Percentiles rank a stretch among this genome's conserved stretches.
These are phyloP conservation scores for Neonectria punicea DNA, from an alignment of 2,329 filamentous ascomycete species.

Conservation along the genomic window DNA sequence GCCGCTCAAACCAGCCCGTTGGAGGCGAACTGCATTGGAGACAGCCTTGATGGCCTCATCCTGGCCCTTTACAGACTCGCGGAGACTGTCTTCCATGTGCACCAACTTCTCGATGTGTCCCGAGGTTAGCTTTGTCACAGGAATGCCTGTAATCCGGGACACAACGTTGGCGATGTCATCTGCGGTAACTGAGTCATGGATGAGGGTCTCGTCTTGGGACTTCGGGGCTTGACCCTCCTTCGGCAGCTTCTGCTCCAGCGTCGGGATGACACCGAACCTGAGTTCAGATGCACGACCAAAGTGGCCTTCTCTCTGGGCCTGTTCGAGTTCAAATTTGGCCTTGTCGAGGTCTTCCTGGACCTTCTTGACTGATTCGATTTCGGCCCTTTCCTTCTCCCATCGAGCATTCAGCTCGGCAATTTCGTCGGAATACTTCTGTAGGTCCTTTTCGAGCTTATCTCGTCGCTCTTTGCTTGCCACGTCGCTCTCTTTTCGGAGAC, in stretches of 20 bases:
- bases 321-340: conserved; percentile 85
- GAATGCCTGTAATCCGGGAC: conserved; percentile 90
- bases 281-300: conserved; percentile 92
- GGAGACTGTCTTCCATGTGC: conserved; percentile 91
- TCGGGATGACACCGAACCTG: conserved; percentile 87
- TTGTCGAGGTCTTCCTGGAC: conserved; percentile 89
- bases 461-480: conserved; percentile 87
- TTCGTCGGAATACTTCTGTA: conserved; percentile 82
- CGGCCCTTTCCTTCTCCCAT: conserved; percentile 89
- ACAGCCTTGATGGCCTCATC: conserved; percentile 93
- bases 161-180: conserved; percentile 96
- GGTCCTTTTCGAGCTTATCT: conserved; percentile 82
- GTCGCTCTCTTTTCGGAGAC: conserved; percentile 92
- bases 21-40: conserved; percentile 91
- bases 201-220: conserved; percentile 65
- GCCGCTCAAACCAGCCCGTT: conserved; percentile 89
- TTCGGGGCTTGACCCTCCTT: conserved; percentile 69
- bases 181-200: conserved; percentile 94
- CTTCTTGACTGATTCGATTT: conserved; percentile 88
- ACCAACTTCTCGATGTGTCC: conserved; percentile 96
- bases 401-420: conserved; percentile 78
- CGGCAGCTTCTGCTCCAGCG: conserved; percentile 81
- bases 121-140: conserved; percentile 89
- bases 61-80: conserved; percentile 87
- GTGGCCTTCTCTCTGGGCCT: conserved; percentile 86